Evolutionary conservation across 495 filamentous ascomycete species (phyloP), one percentile per base, ranked within the genome.

Genomic region (Ascobolus immersus): DNA sequence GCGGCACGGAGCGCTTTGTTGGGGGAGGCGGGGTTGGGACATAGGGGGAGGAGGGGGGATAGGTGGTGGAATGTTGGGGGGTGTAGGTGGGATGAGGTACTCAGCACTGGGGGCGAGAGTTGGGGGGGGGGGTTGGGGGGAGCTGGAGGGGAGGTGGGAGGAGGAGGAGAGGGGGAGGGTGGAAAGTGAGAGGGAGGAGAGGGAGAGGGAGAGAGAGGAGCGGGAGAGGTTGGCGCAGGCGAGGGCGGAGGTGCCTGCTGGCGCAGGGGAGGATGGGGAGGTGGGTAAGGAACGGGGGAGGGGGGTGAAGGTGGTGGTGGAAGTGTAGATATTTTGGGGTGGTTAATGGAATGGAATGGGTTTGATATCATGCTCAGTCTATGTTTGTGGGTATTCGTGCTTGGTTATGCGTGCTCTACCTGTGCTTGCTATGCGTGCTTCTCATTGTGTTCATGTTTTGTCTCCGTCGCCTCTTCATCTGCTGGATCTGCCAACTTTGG

Each of bases 111-210:
- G 78, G 14, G 76, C 77, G 18, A 64, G 80, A 23, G 76, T 74
- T 9, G 89, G 84, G 0, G 58, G 82, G 0, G 81, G 90, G 44
- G 82, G 81, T 12, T 71, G 79, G 1, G 60, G 61, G 28, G 28
- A 17, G 28, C 17, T 31, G 28, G 14, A 15, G 17, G 14, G 12
- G 2, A 67, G 86, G 42, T 64, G 67, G 2, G 77, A 67, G 12
- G 63, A 78, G 30, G 67, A 64, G 33, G 79, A 86, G 49, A 61
- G 64, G 32, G 92, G 80, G 67, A 84, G 92, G 49, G n/a, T n/a
- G n/a, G n/a, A n/a, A n/a, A n/a, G 58, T 64, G n/a, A 57, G 57
- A 15, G 58, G 67, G 4, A 45, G 44, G 34, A 31, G 28, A 17
- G 37, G 35, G 4, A 31, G 17, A 14, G 22, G 45, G 19, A 32